Evolutionary conservation across 306 rosid species (phyloP), one percentile per base, ranked within the genome.

Genomic region (Vigna unguiculata): DNA sequence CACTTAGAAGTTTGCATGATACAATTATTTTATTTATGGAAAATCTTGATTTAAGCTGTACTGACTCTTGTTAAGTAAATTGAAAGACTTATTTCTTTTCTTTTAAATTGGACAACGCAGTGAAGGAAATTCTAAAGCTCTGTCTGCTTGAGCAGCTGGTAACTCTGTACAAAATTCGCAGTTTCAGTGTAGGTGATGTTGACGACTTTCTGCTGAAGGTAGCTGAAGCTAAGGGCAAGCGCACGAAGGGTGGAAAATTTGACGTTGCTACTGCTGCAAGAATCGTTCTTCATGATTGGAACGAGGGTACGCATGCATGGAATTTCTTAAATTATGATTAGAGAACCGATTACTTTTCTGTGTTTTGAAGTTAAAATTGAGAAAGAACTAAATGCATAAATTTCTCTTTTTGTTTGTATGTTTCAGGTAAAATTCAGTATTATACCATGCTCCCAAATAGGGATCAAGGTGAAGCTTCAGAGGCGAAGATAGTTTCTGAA

Each of bases 241-340:
- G 91, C 36, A 96, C 90, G 82, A 96, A 89, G 78, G 98, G 99
- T 48, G 99, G 97, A 60, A 30, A 91, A 57, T 85, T 91, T 72
- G 99, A 96, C 78, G 64, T 84, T 19, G 88, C 72, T 7, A 88
- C 99, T 72, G 84, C 97, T n/a, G 99, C 99, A 36, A 88, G 92
- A 85, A 96, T 96, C 12, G 72, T 96, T 78, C 94, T 96, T 78
- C 98, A 88, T 63, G 99, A 96, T 79, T 96, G 99, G 98, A 96
- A 96, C 38, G 90, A 88, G 79, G 99, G 99, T 96, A 87, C 53
- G 78, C 32, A 48, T 71, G 9, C 24, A 15, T 78, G 41, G 64
- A 49, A 14, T 57, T 66, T 66, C 12, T 32, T 76, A 65, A 76
- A 15, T 40, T 16, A 1, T 30, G 43, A 69, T 38, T 25, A 53